Evolutionary conservation across 2,329 filamentous ascomycete species (phyloP), one percentile per base, ranked within the genome.

Genomic region (Alternaria brassicicola): DNA sequence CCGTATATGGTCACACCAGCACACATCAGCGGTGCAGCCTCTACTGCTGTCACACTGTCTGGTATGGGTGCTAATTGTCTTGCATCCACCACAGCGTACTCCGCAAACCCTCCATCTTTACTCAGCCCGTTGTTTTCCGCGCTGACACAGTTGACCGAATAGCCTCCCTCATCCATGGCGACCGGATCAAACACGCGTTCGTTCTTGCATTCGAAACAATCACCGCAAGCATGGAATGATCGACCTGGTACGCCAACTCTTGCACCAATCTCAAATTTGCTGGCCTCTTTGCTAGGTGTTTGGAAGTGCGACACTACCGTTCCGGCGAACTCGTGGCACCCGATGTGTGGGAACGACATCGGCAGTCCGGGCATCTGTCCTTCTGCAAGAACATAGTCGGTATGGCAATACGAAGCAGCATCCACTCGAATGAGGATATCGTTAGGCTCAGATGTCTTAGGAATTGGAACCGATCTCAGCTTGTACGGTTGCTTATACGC

Each of bases 401-500:
- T 82, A 63, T 82, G 80, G 67, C 79, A 82, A 63, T 82, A 83
- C 1, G 79, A 81, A 9, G 79, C 80, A 5, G 81, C 81, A 46
- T 79, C 76, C 35, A 83, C 80, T 55, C 76, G 76, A 65, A 83
- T 77, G 17, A 83, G 75, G 23, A 83, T 48, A 56, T 82, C 80
- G 59, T 81, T 57, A 3, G 73, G 69, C n/a, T 65, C 35, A 23
- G 63, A 50, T 4, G 67, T 62, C 28, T 47, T 52, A 4, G 79
- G 80, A 6, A 79, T 49, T 3, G 77, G 73, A 2, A 79, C 66
- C 6, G 71, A 62, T 48, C 71, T 71, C 12, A 82, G 67, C 13
- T 53, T 67, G 63, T 81, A 81, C 2, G 79, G 78, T 5, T 66
- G 74, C 54, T 79, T 79, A 70, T 79, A 81, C 12, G 69, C 71